Percentiles rank a stretch among this genome's conserved stretches.
Conservation (phyloP, 108 stramenopile genomes). For the Aurantiochytrium sp. region DNA sequence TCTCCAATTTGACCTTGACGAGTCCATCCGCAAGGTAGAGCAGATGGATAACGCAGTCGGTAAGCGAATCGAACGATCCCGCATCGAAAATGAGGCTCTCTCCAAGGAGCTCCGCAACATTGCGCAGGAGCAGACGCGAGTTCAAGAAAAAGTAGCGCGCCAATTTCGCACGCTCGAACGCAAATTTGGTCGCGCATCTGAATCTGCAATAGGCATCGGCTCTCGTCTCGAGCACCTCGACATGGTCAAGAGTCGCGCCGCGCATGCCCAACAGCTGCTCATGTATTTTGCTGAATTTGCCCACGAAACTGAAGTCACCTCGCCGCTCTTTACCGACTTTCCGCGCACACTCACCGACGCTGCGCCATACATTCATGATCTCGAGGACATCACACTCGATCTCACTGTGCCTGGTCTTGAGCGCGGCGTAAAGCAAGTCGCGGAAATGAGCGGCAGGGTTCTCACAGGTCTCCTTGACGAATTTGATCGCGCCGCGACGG, state of each 20-base stretch:
- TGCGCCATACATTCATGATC: background rate
- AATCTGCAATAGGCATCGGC: background rate
- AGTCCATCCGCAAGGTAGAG: background rate
- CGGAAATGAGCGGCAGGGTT: background rate
- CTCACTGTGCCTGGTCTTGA: background rate
- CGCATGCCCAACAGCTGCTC: background rate
- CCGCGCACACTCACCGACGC: background rate
- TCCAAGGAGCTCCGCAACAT: background rate
- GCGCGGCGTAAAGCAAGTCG: background rate
- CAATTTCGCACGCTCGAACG: background rate
- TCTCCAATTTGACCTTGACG: background rate
- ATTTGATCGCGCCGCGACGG: background rate
- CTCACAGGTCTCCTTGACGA: background rate
- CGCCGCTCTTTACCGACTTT: background rate
- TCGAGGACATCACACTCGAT: background rate
- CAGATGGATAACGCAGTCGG: background rate
- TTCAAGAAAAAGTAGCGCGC: background rate
- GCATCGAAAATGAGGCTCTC: background rate
- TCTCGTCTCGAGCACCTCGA: background rate
- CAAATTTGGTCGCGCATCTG: background rate
- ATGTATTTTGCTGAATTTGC: background rate
- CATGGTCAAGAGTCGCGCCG: background rate
- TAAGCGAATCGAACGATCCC: background rate
- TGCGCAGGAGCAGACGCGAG: background rate
- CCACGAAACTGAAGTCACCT: background rate